Percentiles rank a stretch among this genome's conserved stretches.
These are phyloP conservation scores for Besnoitia besnoiti DNA, from an alignment of 169 alveolate genomes.

Conservation along the genomic window DNA sequence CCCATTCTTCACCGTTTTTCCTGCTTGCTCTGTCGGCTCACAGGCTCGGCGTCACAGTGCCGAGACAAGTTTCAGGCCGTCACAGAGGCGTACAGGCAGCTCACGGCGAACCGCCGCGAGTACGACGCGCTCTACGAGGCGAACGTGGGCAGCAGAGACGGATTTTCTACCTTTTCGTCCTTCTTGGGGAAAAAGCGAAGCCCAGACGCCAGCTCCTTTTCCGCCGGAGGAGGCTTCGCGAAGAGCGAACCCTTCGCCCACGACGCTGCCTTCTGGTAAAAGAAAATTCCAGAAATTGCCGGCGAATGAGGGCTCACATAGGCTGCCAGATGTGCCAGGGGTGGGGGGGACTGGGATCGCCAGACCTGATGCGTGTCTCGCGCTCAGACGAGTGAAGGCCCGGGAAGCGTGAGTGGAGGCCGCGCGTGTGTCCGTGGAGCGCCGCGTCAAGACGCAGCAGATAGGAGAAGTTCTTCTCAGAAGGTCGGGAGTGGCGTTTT, in stretches of 20 bases:
- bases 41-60: constrained; percentile 18
- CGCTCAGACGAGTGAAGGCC: no score
- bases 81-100: constrained; percentile 23
- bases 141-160: background rate
- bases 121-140: constrained; percentile 17
- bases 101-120: constrained; percentile 3
- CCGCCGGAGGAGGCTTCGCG: background rate
- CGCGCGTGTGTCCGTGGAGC: no score
- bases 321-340: no score
- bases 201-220: background rate
- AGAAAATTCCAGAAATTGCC: no score
- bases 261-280: background rate
- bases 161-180: background rate
- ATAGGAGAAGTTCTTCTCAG: no score
- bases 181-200: background rate
- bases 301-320: no score
- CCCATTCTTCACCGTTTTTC: no score
- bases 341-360: no score
- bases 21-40: background rate
- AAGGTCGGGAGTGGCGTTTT: no score
- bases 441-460: no score
- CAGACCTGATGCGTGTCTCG: no score
- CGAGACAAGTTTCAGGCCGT: constrained; percentile 34
- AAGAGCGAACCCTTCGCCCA: background rate
- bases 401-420: no score